These are phyloP conservation scores for Psidium guajava DNA, from an alignment of 345 rosid genomes.

Conservation along the genomic window DNA sequence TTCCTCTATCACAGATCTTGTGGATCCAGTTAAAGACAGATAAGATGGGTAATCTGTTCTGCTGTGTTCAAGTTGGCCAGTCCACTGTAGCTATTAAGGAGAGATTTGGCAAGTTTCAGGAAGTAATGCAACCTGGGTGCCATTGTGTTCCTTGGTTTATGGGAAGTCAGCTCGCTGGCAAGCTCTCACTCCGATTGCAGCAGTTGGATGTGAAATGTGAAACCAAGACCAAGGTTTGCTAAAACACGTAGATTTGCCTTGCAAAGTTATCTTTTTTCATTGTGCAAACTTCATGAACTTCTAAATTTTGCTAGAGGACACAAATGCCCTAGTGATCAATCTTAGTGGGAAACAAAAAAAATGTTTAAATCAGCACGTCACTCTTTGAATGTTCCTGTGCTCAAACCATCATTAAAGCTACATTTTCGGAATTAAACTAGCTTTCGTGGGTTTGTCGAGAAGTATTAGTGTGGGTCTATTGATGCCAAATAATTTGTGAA, in stretches of 20 bases:
- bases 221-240: constrained; percentile 21
- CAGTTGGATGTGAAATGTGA: constrained; percentile 12
- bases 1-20: neutral
- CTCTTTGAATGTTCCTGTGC: no score
- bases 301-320: neutral
- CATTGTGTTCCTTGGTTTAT: constrained; percentile 33
- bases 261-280: neutral
- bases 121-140: constrained; percentile 30
- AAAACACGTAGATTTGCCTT: neutral
- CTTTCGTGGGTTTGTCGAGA: no score
- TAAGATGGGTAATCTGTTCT: constrained; percentile 21
- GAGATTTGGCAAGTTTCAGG: constrained; percentile 26
- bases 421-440: no score
- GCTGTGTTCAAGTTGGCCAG: constrained; percentile 29
- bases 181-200: constrained; percentile 24
- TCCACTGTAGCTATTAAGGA: constrained; percentile 30
- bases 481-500: no score
- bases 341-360: no score
- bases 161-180: constrained; percentile 24
- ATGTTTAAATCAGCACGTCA: no score
- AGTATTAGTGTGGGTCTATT: no score
- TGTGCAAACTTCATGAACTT: no score
- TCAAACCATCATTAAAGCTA: no score
- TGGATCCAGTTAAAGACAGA: neutral
- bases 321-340: neutral